These are phyloP conservation scores for Dinochytrium kinnereticum DNA, from an alignment of 371 early-diverging fungal genomes.

Conservation along the genomic window DNA sequence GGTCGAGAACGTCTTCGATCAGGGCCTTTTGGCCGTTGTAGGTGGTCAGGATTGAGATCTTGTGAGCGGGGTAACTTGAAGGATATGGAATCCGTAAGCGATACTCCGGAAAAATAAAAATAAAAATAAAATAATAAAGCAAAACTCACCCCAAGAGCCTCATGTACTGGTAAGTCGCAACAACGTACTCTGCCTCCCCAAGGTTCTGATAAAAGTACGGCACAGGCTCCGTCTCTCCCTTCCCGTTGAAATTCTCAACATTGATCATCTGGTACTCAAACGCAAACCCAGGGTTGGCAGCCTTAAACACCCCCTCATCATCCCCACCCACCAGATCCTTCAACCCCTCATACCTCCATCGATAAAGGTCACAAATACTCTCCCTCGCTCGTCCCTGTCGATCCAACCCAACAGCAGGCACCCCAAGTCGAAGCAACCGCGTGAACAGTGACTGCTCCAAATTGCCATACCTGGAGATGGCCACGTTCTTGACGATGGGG, in stretches of 20 bases:
- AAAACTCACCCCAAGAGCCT: constrained; percentile 72
- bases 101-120: not conserved
- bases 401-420: constrained; percentile 83
- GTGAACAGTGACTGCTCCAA: constrained; percentile 93
- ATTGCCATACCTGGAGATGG: constrained; percentile 82
- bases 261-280: constrained; percentile 85
- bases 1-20: constrained; percentile 84
- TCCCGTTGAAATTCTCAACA: constrained; percentile 73
- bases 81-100: not conserved
- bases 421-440: constrained; percentile 88
- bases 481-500: constrained; percentile 87
- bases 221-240: constrained; percentile 78
- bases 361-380: constrained; percentile 79
- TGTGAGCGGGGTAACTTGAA: constrained; percentile 74
- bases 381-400: constrained; percentile 85
- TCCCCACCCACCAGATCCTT: constrained; percentile 31
- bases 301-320: constrained; percentile 6
- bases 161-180: constrained; percentile 95
- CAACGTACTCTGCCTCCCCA: constrained; percentile 96
- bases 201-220: constrained; percentile 78
- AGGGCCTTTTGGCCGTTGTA: constrained; percentile 95
- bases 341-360: constrained; percentile 76
- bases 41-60: constrained; percentile 89
- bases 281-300: constrained; percentile 79
- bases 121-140: constrained; percentile 24